phyloP scores from a whole-genome alignment of 1,139 yeast genomes.

The Geotrichum histeridarum region DNA sequence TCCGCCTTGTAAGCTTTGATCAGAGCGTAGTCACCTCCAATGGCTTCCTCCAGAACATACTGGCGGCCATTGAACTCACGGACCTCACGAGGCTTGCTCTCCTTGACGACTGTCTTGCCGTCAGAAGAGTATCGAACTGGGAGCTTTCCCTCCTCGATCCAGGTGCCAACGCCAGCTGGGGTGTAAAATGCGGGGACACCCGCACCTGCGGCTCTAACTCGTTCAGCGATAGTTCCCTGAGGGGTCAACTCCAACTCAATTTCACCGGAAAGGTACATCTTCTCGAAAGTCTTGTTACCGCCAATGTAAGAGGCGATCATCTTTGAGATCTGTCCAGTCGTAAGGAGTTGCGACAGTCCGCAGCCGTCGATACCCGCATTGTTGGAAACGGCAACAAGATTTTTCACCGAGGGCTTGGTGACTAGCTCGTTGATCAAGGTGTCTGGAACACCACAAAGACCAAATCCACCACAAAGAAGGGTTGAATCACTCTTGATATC shows the following conservation, averaged over 20 bases:
- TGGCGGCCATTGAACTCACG: conserved; percentile 44
- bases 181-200: conserved; percentile 50
- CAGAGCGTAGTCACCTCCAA: conserved; percentile 46
- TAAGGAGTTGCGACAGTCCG: conserved; percentile 44
- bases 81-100: conserved; percentile 42
- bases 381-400: conserved; percentile 47
- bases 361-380: conserved; percentile 49
- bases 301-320: conserved; percentile 50
- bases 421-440: conserved; percentile 43
- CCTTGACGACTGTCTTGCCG: conserved; percentile 36
- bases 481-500: conserved; percentile 15
- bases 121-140: conserved; percentile 41
- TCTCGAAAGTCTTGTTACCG: conserved; percentile 44
- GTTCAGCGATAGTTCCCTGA: conserved; percentile 50
- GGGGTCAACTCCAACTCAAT: conserved; percentile 48
- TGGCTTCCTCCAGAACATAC: conserved; percentile 44
- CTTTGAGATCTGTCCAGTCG: conserved; percentile 44
- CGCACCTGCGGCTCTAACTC: conserved; percentile 48
- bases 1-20: conserved; percentile 49
- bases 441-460: conserved; percentile 48
- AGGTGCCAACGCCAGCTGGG: conserved; percentile 49
- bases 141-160: conserved; percentile 48
- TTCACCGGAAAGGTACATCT: conserved; percentile 42
- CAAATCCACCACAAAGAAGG: conserved; percentile 48
- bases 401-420: conserved; percentile 35